Conservation (phyloP, 2,329 filamentous ascomycete genomes). For the Lecanicillium sp. region DNA sequence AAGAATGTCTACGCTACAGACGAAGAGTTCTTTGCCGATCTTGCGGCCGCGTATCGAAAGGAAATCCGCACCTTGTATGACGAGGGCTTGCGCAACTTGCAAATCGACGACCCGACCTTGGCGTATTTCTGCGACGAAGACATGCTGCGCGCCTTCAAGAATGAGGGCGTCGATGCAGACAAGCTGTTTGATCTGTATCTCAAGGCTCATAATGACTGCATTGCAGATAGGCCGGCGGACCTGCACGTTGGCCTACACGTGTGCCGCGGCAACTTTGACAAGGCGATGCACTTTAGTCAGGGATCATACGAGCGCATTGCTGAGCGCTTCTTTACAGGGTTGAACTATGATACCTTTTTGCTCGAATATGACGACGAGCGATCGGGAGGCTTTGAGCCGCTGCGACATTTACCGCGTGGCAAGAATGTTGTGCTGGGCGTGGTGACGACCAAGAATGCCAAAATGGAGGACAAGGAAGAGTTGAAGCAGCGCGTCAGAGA, state of each 20-base stretch:
- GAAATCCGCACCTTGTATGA: constrained; percentile 47
- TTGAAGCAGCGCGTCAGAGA: constrained; percentile 45
- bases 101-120: constrained; percentile 56
- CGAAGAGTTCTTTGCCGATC: constrained; percentile 48
- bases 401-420: constrained; percentile 47
- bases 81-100: constrained; percentile 46
- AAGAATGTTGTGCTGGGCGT: constrained; percentile 57
- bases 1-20: constrained; percentile 42
- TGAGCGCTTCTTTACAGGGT: constrained; percentile 48
- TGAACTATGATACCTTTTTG: constrained; percentile 54
- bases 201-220: constrained; percentile 64
- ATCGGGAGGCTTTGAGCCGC: constrained; percentile 53
- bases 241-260: constrained; percentile 67
- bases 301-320: constrained; percentile 57
- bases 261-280: constrained; percentile 49
- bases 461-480: constrained; percentile 45
- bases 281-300: constrained; percentile 54
- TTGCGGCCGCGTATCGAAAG: constrained; percentile 45
- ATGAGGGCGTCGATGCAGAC: constrained; percentile 52
- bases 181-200: constrained; percentile 63
- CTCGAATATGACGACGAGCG: constrained; percentile 52
- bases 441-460: constrained; percentile 51
- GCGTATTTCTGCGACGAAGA: constrained; percentile 61
- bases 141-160: constrained; percentile 50
- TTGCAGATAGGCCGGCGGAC: constrained; percentile 51